These are phyloP conservation scores for Candida sanyaensis DNA, from an alignment of 1,139 yeast species.

Conservation along the genomic window DNA sequence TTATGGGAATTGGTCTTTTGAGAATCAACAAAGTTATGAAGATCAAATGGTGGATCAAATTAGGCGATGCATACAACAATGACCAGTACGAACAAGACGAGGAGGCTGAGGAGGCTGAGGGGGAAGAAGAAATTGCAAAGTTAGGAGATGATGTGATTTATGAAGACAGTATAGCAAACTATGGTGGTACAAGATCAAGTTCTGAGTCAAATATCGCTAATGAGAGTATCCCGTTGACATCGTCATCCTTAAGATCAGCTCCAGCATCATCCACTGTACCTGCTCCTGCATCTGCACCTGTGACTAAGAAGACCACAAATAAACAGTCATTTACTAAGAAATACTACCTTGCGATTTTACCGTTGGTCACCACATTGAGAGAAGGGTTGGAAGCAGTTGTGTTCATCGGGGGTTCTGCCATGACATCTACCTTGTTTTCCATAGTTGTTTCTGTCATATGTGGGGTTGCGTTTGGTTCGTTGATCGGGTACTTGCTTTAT, in stretches of 20 bases:
- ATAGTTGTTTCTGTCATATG: slow-evolving; percentile 40
- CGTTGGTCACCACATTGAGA: slow-evolving; percentile 45
- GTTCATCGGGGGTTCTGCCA: slow-evolving; percentile 50
- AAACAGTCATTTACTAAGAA: slow-evolving; percentile 24
- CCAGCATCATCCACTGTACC: too few species aligned
- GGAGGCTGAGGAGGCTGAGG: slow-evolving; percentile 15
- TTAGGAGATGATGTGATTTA: slow-evolving; percentile 13
- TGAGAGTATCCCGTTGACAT: slow-evolving; percentile 14
- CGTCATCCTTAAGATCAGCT: too few species aligned
- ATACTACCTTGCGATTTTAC: slow-evolving; percentile 42
- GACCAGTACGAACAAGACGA: slow-evolving; percentile 19
- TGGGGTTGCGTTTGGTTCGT: slow-evolving; percentile 37
- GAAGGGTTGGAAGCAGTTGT: slow-evolving; percentile 53
- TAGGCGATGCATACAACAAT: slow-evolving; percentile 39
- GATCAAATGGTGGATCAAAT: slow-evolving; percentile 51
- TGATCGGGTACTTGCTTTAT: slow-evolving; percentile 39
- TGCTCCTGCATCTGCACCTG: neutral
- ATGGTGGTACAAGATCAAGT: slow-evolving; percentile 16
- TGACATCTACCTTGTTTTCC: slow-evolving; percentile 39
- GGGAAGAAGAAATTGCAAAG: slow-evolving; percentile 18
- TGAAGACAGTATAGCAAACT: slow-evolving; percentile 6
- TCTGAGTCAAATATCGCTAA: slow-evolving; percentile 8
- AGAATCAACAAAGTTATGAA: slow-evolving; percentile 71
- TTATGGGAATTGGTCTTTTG: slow-evolving; percentile 87
- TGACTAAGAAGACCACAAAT: neutral